Evolutionary conservation across 805 yeast species (phyloP), one percentile per base, ranked within the genome.

Genomic region (Hanseniaspora singularis): DNA sequence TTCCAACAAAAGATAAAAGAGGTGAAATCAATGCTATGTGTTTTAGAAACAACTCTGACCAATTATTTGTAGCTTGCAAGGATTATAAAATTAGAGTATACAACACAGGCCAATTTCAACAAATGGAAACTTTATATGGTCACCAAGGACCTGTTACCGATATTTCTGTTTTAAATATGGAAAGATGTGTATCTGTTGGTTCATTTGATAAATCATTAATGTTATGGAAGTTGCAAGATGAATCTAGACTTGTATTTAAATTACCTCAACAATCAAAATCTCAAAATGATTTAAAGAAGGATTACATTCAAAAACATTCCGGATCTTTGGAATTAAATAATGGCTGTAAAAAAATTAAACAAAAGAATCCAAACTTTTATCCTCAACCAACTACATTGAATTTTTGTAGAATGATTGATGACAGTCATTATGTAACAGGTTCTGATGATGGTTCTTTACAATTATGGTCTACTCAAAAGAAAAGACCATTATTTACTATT

Each of bases 161-260:
- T 57, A 79, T 92, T 46, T 67, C 86, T 19, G 86, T 96, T 0
- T 67, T 92, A 51, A 74, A 76, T 9, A 78, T 79, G 62, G 97
- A 92, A 59, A 76, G 96, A 50, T 92, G 98, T 68, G 88, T 92
- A 15, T 85, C 95, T 22, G 97, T 89, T 27, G 98, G 98, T 15
- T 72, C 94, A 3, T 76, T 97, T 55, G 98, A 92, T 64, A 79
- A 94, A 57, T 84, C 96, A 4, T 96, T 89, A 9, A 81, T 94
- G 80, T 69, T 84, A 56, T 92, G 98, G 98, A 92, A 92, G 62
- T 86, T 92, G 53, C 77, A 95, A 22, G 98, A 92, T 57, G 98
- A 92, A 65, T 78, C 94, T 1, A 76, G 96, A 59, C 73, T 92
- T 56, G 87, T 96, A 0, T 89, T 89, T 62, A 74, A 95, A 59